Conservation (phyloP, 1,284 basidiomycete species). For the Neolentinus lepideus region DNA sequence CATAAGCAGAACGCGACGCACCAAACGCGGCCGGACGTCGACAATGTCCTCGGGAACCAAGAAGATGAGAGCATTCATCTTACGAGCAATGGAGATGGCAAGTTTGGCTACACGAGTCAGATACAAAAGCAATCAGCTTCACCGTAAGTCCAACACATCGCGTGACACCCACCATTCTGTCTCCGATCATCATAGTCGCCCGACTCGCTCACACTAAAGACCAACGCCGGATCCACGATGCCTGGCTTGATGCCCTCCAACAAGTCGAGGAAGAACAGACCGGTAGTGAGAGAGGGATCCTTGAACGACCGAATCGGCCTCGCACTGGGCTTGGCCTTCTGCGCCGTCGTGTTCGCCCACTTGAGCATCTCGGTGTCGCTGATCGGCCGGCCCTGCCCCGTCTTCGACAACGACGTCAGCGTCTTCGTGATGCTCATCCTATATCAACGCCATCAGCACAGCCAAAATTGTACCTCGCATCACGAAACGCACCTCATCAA, state of each 20-base stretch:
- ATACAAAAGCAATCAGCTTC: no score
- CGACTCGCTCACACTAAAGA: constrained; percentile 54
- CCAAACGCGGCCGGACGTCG: constrained; percentile 78
- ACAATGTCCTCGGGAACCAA: constrained; percentile 96
- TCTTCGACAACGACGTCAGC: constrained; percentile 70
- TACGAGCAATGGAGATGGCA: constrained; percentile 95
- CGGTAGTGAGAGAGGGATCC: constrained; percentile 87
- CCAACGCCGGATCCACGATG: constrained; percentile 88
- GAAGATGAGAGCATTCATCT: constrained; percentile 96
- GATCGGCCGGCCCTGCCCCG: constrained; percentile 71
- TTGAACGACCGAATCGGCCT: constrained; percentile 86
- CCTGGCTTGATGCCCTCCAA: constrained; percentile 89
- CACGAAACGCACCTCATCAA: constrained; percentile 70
- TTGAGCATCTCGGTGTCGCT: constrained; percentile 91
- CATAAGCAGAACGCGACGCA: constrained; percentile 28
- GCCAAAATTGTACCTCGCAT: constrained; percentile 2
- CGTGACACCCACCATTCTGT: constrained; percentile 72
- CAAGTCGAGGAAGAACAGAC: constrained; percentile 90
- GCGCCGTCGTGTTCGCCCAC: constrained; percentile 92
- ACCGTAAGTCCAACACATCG: background rate
- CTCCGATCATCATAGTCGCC: constrained; percentile 86
- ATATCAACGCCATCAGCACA: constrained; percentile 1
- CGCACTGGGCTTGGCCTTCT: constrained; percentile 62
- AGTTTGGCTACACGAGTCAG: constrained; percentile 66
- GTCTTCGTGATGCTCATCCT: constrained; percentile 92